phyloP scores from a whole-genome alignment of 805 yeast genomes.

The Lipomyces starkeyi region DNA sequence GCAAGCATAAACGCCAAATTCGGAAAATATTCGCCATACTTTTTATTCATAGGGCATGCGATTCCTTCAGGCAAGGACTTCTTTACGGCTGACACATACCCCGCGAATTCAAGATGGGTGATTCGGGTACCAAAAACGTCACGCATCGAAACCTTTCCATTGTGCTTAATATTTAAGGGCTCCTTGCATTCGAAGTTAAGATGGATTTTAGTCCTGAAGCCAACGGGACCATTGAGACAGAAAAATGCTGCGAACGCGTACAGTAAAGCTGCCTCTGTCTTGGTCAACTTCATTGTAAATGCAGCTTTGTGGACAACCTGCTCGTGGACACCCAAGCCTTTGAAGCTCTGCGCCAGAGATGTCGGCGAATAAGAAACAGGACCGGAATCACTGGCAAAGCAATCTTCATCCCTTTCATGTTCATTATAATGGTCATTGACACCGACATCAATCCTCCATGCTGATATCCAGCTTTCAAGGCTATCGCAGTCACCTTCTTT shows the following conservation, averaged over 20 bases:
- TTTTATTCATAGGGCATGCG: constrained; percentile 19
- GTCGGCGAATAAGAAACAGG: background rate
- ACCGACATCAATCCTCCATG: background rate
- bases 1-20: constrained; percentile 4
- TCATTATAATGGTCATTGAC: background rate
- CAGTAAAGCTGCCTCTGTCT: constrained; percentile 12
- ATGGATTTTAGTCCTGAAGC: constrained; percentile 18
- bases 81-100: constrained; percentile 24
- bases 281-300: background rate
- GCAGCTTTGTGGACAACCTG: constrained; percentile 13
- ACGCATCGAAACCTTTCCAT: constrained; percentile 11
- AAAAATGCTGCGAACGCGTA: constrained; percentile 26
- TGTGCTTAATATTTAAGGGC: background rate
- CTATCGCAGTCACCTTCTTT: background rate
- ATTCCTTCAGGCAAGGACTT: constrained; percentile 13
- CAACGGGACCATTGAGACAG: constrained; percentile 27
- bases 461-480: constrained; percentile 12
- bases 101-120: constrained; percentile 15
- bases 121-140: constrained; percentile 18
- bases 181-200: constrained; percentile 6
- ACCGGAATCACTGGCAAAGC: background rate
- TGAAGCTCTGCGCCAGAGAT: constrained; percentile 4
- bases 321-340: constrained; percentile 6
- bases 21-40: constrained; percentile 26
- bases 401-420: constrained; percentile 3